Base-by-base conservation (phyloP, 192 early-diverging fungal genomes). In the Polychytrium aggregatum region DNA sequence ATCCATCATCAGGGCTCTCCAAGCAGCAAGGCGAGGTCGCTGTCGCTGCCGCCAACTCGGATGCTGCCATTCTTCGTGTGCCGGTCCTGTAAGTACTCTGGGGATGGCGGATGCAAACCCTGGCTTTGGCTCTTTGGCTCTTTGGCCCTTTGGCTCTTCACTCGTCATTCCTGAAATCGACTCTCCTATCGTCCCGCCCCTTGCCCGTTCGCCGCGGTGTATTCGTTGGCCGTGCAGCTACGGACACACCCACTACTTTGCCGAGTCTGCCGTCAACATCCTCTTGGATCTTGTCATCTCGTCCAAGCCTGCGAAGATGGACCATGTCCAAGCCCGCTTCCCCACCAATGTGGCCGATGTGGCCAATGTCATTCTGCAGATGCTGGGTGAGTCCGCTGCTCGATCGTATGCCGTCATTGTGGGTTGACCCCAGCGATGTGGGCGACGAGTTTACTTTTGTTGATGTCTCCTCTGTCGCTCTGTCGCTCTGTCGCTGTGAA, bases 331-430 rank as follows among this genome's bases (percentile, higher is more conserved):
- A 22, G 53, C 58, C 14, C 71, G 90, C 36, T 93, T 79, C 60
- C 90, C 90, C 2, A 88, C 86, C n/a, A 84, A 89, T 51, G 80
- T 82, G 6, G 67, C 64, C 10, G 85, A 90, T 52, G 71, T 87
- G 14, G 84, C 81, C 6, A 60, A 78, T 17, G 83, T 82, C 13
- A 64, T 87, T 38, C 53, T 67, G 27, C 81, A 85, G 41, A 62
- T 90, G 36, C 41, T 65, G 2, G 59, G 76, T 64, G 62, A 55
- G 54, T 40, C 49, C 28, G 36, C 45, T 18, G 46, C 41, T 2
- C 34, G n/a, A n/a, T n/a, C n/a, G n/a, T n/a, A n/a, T n/a, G n/a
- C n/a, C n/a, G n/a, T n/a, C n/a, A n/a, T n/a, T n/a, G n/a, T n/a
- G n/a, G n/a, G n/a, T n/a, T n/a, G n/a, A n/a, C n/a, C n/a, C n/a